Percentiles rank a stretch among this genome's conserved stretches.
These are phyloP conservation scores for Cryphonectria carpinicola DNA, from an alignment of 2,329 filamentous ascomycete species.

Conservation along the genomic window DNA sequence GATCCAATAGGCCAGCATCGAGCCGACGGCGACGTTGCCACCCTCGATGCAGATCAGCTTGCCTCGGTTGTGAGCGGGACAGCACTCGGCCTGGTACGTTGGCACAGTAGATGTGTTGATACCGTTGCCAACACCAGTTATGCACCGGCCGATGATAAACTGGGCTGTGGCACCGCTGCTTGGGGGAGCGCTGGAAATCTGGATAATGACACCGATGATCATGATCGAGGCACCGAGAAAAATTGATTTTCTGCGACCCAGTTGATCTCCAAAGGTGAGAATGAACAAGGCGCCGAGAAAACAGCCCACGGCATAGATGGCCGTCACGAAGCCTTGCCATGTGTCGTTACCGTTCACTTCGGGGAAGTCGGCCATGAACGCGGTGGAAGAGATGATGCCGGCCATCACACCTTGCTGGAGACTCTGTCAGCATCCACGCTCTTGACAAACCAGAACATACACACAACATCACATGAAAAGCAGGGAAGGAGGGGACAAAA, in stretches of 20 bases:
- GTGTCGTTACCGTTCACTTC: constrained; percentile 38
- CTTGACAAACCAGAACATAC: neutral
- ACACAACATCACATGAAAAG: neutral
- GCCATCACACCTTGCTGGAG: constrained; percentile 29
- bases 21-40: constrained; percentile 47
- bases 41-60: constrained; percentile 63
- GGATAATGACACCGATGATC: constrained; percentile 59
- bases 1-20: constrained; percentile 48
- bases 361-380: constrained; percentile 34
- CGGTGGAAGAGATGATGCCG: constrained; percentile 23
- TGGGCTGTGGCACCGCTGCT: constrained; percentile 51
- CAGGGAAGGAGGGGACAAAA: neutral
- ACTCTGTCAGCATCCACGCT: neutral
- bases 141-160: constrained; percentile 52
- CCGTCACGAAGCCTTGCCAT: constrained; percentile 44
- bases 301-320: constrained; percentile 49
- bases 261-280: constrained; percentile 52
- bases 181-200: constrained; percentile 52
- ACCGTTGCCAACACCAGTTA: constrained; percentile 56
- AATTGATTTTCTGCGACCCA: constrained; percentile 59
- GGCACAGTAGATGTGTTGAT: constrained; percentile 53
- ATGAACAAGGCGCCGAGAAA: constrained; percentile 46
- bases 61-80: constrained; percentile 58
- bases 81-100: constrained; percentile 47
- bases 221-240: constrained; percentile 57